Base-by-base conservation (phyloP, 2,329 filamentous ascomycete genomes). In the Clonostachys byssicola region DNA sequence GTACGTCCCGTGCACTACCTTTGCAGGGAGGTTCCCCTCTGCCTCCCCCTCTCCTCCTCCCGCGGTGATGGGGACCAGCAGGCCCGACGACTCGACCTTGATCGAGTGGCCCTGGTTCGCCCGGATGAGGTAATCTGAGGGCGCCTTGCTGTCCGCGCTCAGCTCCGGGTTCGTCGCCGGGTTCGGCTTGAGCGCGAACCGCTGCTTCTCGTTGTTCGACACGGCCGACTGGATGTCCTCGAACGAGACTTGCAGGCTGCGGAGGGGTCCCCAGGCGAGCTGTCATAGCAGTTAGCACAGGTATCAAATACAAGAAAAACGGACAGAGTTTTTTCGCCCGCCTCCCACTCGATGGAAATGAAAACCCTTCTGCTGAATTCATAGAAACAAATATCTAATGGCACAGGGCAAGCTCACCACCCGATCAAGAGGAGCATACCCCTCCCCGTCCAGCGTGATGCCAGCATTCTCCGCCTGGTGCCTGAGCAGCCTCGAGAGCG, bases 71-170 rank as follows among this genome's bases (percentile, higher is more conserved):
- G 85, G 83, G 17, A 74, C 77, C 4, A 96, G 79, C 3, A 95
- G 77, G 0, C 78, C 78, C 42, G 85, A 81, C n/a, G 82, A 82
- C 30, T 89, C 85, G 35, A 84, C 70, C 59, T 83, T 82, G 61
- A 99, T 88, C 57, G 83, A 90, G 72, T 97, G 94, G 47, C 94
- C 94, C 71, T 97, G 94, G 61, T 95, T 96, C 30, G 94, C 94
- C 59, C 94, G 90, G 68, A 99, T 96, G 34, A 95, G 76, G 72
- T 85, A 96, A 64, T 87, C 76, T 1, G 75, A 65, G 0, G 89
- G 77, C 44, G 86, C 72, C 9, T 61, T 60, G 17, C 63, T 62
- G 16, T 57, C 52, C 12, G 60, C 57, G 39, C 57, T 56, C 7
- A 33, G 17, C 40, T 12, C n/a, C n/a, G n/a, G n/a, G 57, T 52